These are phyloP conservation scores for Didymella keratinophila DNA, from an alignment of 2,329 filamentous ascomycete genomes.

Conservation along the genomic window DNA sequence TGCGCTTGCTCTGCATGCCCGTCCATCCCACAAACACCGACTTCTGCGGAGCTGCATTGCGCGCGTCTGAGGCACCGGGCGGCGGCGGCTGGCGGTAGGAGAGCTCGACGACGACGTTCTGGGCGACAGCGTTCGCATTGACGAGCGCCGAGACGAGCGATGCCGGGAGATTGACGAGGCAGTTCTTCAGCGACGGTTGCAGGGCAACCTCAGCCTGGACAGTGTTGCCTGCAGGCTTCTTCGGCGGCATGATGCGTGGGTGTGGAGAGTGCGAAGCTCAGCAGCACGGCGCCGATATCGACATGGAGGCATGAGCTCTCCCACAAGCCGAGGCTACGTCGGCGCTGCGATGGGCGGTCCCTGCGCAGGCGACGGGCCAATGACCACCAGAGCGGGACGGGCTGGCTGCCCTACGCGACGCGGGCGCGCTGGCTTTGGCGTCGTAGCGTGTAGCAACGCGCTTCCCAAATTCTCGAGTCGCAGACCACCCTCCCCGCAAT, in stretches of 20 bases:
- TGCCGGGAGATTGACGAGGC: slow-evolving; percentile 89
- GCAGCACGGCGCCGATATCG: not conserved
- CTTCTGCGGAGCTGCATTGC: slow-evolving; percentile 59
- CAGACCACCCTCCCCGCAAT: slow-evolving; percentile 26
- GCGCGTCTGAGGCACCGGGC: slow-evolving; percentile 49
- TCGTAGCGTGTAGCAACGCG: slow-evolving; percentile 35
- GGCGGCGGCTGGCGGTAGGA: slow-evolving; percentile 71
- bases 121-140: slow-evolving; percentile 89
- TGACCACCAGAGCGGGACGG: slow-evolving; percentile 13
- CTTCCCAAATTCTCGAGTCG: slow-evolving; percentile 34
- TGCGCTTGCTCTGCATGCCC: slow-evolving; percentile 93
- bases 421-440: not conserved
- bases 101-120: slow-evolving; percentile 96
- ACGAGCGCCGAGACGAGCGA: slow-evolving; percentile 84
- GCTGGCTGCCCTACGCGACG: slow-evolving; percentile 21
- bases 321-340: slow-evolving; percentile 42
- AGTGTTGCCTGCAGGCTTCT: slow-evolving; percentile 57
- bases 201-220: slow-evolving; percentile 84
- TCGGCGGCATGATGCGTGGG: slow-evolving; percentile 45
- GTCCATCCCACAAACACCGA: slow-evolving; percentile 95
- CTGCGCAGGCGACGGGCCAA: slow-evolving; percentile 25
- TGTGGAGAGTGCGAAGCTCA: not conserved
- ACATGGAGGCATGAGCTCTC: slow-evolving; percentile 10
- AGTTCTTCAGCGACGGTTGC: slow-evolving; percentile 84
- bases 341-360: slow-evolving; percentile 23